Conservation (phyloP, 495 filamentous ascomycete genomes). For the Staphylotrichum tortipilum region DNA sequence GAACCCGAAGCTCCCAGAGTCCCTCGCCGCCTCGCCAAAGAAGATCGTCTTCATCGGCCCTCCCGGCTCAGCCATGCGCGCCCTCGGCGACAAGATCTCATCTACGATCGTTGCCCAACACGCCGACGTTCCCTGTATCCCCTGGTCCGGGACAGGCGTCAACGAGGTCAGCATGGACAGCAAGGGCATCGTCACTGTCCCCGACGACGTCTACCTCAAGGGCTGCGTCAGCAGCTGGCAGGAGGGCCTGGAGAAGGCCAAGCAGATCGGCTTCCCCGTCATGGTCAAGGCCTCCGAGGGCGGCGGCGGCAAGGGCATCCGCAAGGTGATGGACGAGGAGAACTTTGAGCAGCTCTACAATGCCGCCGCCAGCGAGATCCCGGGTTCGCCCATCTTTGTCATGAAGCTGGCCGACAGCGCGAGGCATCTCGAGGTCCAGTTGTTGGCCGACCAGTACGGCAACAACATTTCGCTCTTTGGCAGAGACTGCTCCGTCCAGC, state of each 20-base stretch:
- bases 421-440: conserved; percentile 92
- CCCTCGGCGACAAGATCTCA: conserved; percentile 98
- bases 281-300: conserved; percentile 99
- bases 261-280: conserved; percentile 91
- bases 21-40: conserved; percentile 86
- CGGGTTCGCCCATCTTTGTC: conserved; percentile 98
- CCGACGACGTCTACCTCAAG: conserved; percentile 75
- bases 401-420: conserved; percentile 99
- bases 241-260: conserved; percentile 80
- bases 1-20: conserved; percentile 95
- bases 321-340: conserved; percentile 83
- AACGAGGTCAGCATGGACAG: conserved; percentile 68
- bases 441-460: conserved; percentile 96
- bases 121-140: conserved; percentile 93
- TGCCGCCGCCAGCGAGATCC: conserved; percentile 93
- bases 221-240: conserved; percentile 82
- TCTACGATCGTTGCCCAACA: conserved; percentile 99
- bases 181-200: conserved; percentile 84
- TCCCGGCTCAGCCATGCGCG: conserved; percentile 96
- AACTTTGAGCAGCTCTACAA: conserved; percentile 81
- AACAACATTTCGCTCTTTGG: conserved; percentile 99
- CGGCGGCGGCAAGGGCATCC: conserved; percentile 98
- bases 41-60: conserved; percentile 99
- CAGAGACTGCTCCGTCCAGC: conserved; percentile 97
- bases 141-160: conserved; percentile 94